These are phyloP conservation scores for Hymenoscyphus repandus DNA, from an alignment of 2,329 filamentous ascomycete genomes.

Conservation along the genomic window DNA sequence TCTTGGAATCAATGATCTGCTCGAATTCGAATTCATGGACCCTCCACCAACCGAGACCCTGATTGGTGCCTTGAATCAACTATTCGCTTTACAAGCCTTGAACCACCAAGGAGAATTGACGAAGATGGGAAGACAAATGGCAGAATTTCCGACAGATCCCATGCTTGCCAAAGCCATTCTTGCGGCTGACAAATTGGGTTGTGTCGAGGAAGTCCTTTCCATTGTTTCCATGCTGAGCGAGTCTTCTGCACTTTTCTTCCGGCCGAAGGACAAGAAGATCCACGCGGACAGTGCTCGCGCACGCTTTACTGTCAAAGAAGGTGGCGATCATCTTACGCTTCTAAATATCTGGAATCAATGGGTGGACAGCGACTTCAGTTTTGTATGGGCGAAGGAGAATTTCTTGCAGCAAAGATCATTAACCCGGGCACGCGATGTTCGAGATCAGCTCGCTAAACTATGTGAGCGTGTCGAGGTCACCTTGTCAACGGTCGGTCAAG, in stretches of 20 bases:
- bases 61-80: conserved; percentile 80
- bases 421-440: conserved; percentile 81
- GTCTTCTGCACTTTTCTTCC: conserved; percentile 83
- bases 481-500: conserved; percentile 61
- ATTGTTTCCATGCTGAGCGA: conserved; percentile 95
- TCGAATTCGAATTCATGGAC: conserved; percentile 96
- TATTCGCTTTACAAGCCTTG: conserved; percentile 85
- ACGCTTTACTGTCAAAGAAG: conserved; percentile 84
- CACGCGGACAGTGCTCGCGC: conserved; percentile 87
- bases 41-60: conserved; percentile 85
- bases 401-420: conserved; percentile 90
- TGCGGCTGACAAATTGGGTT: conserved; percentile 83
- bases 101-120: conserved; percentile 87
- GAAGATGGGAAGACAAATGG: conserved; percentile 88
- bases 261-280: conserved; percentile 95
- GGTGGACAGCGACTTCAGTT: conserved; percentile 85
- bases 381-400: conserved; percentile 86
- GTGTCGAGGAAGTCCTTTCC: conserved; percentile 85
- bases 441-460: conserved; percentile 85
- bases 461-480: conserved; percentile 90
- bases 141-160: conserved; percentile 87
- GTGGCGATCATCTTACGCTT: conserved; percentile 82
- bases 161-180: conserved; percentile 88
- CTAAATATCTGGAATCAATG: conserved; percentile 95
- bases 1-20: conserved; percentile 83